Evolutionary conservation across 257 asterid species (phyloP).

Genomic region (Solanum phureja): DNA sequence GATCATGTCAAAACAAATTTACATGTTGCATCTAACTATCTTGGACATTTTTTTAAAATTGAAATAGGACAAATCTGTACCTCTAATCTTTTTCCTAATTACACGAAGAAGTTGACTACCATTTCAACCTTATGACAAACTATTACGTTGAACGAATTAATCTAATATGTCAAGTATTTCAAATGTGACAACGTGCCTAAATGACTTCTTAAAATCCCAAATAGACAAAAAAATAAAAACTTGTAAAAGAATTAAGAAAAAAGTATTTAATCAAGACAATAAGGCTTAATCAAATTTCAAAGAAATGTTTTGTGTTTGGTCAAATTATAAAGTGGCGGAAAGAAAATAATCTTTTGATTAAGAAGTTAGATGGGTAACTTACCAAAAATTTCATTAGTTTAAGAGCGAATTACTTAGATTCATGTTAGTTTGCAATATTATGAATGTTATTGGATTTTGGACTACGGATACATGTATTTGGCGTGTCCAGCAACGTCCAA

Average conservation of each 20-base stretch:
- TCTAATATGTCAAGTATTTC: not conserved
- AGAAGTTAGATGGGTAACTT: not conserved
- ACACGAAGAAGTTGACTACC: not conserved
- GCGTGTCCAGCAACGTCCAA: too few species aligned
- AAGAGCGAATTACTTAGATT: too few species aligned
- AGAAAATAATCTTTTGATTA: not conserved
- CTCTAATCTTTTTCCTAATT: not conserved
- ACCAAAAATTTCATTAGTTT: too few species aligned
- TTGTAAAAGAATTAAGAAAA: not conserved
- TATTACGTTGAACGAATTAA: not conserved
- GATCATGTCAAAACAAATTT: too few species aligned
- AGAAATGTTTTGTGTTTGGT: not conserved
- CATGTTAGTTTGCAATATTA: not conserved
- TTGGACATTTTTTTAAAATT: too few species aligned
- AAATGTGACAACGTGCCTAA: not conserved
- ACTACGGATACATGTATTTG: not conserved
- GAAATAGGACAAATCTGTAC: not conserved
- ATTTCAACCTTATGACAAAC: not conserved
- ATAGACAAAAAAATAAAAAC: not conserved
- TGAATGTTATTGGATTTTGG: not conserved
- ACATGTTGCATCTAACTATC: too few species aligned
- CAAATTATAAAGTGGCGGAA: not conserved
- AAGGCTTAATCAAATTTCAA: not conserved
- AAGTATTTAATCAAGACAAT: not conserved
- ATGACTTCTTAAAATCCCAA: not conserved